These are phyloP conservation scores for Chlorella ohadii DNA, from an alignment of 139 green algal genomes.

Conservation along the genomic window DNA sequence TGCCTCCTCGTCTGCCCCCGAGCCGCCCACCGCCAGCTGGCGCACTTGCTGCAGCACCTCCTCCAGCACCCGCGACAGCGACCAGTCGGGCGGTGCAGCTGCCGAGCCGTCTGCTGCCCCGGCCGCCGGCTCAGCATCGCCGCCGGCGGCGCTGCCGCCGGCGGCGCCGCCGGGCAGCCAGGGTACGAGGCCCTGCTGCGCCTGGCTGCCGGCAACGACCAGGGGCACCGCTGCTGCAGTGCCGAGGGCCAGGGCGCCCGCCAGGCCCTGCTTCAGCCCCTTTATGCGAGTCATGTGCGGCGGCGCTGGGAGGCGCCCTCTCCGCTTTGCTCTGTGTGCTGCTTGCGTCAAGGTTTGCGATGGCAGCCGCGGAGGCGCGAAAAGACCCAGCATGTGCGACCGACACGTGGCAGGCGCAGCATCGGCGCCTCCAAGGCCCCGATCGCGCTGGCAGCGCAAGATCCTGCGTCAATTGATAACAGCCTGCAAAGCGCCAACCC, in stretches of 20 bases:
- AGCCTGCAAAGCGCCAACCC: too few species aligned
- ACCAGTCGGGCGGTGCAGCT: neutral
- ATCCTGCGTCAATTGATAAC: too few species aligned
- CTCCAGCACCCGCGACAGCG: constrained; percentile 21
- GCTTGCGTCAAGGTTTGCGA: too few species aligned
- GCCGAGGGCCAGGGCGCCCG: neutral
- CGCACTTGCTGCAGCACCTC: neutral
- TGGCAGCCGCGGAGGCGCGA: neutral
- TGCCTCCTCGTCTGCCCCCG: too few species aligned
- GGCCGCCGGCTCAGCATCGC: neutral
- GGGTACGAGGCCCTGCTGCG: neutral
- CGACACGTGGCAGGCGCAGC: too few species aligned
- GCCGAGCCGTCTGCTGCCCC: neutral
- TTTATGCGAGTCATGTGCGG: neutral
- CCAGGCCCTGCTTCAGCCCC: neutral
- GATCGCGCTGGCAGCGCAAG: too few species aligned
- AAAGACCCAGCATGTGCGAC: too few species aligned
- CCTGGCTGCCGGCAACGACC: neutral
- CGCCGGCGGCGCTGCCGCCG: neutral
- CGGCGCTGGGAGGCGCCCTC: neutral
- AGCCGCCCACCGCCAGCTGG: neutral
- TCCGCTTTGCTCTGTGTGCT: too few species aligned
- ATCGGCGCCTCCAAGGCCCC: too few species aligned
- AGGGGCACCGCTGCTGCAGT: neutral
- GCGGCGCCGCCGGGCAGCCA: neutral